Conservation (phyloP, 345 rosid species). For the Pistacia integerrima region DNA sequence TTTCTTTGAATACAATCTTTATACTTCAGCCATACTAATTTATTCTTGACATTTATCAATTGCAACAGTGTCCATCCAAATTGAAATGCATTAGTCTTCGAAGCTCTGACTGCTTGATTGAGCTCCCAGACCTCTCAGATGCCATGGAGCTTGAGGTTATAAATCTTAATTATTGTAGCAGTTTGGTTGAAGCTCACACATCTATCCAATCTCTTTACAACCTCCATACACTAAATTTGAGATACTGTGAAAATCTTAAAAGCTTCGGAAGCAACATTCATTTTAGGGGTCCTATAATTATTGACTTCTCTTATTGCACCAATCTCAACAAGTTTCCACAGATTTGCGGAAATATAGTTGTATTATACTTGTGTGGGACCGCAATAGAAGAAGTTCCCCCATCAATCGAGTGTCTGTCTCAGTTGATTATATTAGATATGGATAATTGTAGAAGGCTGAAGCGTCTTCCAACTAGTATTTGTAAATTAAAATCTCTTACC, state of each 20-base stretch:
- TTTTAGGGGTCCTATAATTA: neutral
- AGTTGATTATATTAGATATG: neutral
- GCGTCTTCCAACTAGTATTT: neutral
- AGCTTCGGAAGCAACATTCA: neutral
- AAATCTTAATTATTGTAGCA: neutral
- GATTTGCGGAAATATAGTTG: neutral
- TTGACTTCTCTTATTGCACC: neutral
- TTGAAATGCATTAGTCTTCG: neutral
- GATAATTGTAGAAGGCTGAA: neutral
- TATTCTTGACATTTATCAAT: neutral
- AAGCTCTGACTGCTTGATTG: neutral
- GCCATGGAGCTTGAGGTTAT: neutral
- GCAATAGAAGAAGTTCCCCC: constrained; percentile 3
- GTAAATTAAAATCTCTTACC: neutral
- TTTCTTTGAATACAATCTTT: neutral
- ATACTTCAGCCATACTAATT: neutral
- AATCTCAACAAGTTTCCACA: neutral
- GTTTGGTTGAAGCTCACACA: neutral
- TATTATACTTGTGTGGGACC: neutral
- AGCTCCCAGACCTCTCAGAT: neutral
- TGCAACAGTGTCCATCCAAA: neutral
- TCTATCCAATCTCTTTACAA: neutral
- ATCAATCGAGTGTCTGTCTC: neutral
- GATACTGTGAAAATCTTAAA: neutral
- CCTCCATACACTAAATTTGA: neutral